phyloP scores from a whole-genome alignment of 1,284 basidiomycete genomes.

The Austroboletus olivaceoglutinosus region DNA sequence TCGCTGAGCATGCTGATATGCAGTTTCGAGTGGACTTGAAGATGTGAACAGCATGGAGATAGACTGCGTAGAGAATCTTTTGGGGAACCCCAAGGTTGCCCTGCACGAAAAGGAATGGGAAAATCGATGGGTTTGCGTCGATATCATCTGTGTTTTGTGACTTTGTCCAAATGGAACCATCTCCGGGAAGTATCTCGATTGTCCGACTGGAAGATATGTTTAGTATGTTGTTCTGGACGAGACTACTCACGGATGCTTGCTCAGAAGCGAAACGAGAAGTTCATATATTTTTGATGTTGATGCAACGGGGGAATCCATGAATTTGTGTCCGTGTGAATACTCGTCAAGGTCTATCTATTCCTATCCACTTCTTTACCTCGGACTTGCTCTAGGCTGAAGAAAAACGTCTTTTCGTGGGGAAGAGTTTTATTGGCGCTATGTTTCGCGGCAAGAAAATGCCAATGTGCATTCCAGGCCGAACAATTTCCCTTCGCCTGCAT shows the following conservation, averaged over 20 bases:
- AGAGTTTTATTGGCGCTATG: background rate
- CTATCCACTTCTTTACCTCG: background rate
- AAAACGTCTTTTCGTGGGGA: too few species aligned
- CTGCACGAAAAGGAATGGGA: conserved; percentile 55
- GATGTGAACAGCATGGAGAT: conserved; percentile 42
- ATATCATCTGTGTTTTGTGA: background rate
- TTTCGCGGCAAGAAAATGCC: conserved; percentile 11
- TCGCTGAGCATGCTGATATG: conserved; percentile 1
- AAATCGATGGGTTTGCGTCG: conserved; percentile 2
- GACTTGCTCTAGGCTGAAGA: background rate
- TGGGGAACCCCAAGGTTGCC: conserved; percentile 64
- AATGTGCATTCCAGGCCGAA: conserved; percentile 12
- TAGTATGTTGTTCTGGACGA: background rate
- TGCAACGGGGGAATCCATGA: conserved; percentile 1
- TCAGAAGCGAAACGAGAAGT: conserved; percentile 22
- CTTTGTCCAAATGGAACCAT: conserved; percentile 16
- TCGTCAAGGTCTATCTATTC: too few species aligned
- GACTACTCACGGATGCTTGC: conserved; percentile 26
- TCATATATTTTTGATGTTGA: conserved; percentile 15
- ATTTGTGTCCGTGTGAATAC: conserved; percentile 1
- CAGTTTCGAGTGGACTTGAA: conserved; percentile 31
- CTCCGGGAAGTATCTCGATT: conserved; percentile 30
- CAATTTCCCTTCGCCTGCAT: background rate
- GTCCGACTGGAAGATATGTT: conserved; percentile 18
- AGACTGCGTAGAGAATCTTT: conserved; percentile 51